Base-by-base conservation (phyloP, 306 rosid genomes). In the Neltuma alba region DNA sequence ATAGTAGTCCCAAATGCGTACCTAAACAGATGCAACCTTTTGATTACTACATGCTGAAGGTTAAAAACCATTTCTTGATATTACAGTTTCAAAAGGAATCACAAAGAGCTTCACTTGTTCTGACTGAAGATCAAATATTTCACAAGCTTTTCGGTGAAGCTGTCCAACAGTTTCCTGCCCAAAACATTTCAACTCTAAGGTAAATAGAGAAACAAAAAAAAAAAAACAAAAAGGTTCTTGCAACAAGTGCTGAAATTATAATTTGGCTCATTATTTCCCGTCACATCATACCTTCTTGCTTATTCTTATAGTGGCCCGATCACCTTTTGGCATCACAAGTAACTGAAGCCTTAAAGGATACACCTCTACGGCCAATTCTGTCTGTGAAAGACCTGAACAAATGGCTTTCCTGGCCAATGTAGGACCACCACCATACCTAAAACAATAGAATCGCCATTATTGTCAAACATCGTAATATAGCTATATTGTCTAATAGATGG, bases 401-500 rank as follows among this genome's bases (percentile, higher is more conserved):
- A 95, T 92, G 75, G 88, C 96, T 81, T 91, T 95, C 86, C 99
- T 86, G 7, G 89, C 87, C 84, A 95, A 81, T 69, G 89, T 84
- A 62, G 99, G 99, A 72, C 99, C 99, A 62, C 99, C 99, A 16
- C 99, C 97, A 76, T 95, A 95, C 99, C 99, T 94, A 77, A 74
- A 67, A 74, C n/a, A 70, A 47, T 3, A 71, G 76, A 37, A 78
- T 75, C 37, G 9, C 65, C 25, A 48, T 42, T 15, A 62, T 77
- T 72, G 54, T 28, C 76, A 23, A 72, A 62, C 30, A 62, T 48
- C 31, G 16, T 18, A 18, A 36, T 25, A 50, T 63, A 36, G 79
- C 41, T 21, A 63, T 20, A 27, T 58, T 23, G 33, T 37, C 34
- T 67, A 3, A 40, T 41, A 23, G 73, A 41, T 68, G 73, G 73